These are phyloP conservation scores for Polygonum maritimum DNA, from an alignment of 148 eudicot species.

Conservation along the genomic window DNA sequence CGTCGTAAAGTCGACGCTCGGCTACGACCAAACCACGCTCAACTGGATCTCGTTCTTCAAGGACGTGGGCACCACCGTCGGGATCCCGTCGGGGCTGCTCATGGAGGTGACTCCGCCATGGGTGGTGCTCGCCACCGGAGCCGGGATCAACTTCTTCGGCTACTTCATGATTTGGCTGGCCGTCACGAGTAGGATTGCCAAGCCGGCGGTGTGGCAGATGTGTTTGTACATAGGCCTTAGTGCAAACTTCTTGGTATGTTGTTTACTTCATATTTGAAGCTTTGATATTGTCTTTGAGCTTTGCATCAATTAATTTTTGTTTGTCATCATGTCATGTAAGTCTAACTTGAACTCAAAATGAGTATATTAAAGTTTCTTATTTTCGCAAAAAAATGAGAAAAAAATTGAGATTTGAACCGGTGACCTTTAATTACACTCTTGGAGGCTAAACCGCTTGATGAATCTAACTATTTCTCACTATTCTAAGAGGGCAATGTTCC, in stretches of 20 bases:
- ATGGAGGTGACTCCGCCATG: slow-evolving; percentile 14
- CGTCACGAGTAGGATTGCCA: not conserved
- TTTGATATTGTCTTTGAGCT: not conserved
- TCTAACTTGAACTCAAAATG: too few species aligned
- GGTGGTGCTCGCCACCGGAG: slow-evolving; percentile 9
- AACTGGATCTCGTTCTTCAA: slow-evolving; percentile 11
- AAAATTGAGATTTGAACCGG: too few species aligned
- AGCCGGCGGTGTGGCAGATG: slow-evolving; percentile 13
- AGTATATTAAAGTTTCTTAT: too few species aligned
- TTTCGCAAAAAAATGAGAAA: too few species aligned
- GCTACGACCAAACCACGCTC: slow-evolving; percentile 9
- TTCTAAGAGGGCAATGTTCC: too few species aligned
- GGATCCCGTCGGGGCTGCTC: slow-evolving; percentile 5
- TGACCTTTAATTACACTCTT: too few species aligned
- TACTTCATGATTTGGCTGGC: slow-evolving; percentile 12
- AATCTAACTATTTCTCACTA: too few species aligned
- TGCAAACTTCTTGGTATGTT: slow-evolving; percentile 6
- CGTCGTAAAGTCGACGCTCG: slow-evolving; percentile 3
- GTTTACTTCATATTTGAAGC: not conserved
- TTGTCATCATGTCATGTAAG: too few species aligned
- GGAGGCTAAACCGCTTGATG: too few species aligned
- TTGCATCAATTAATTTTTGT: too few species aligned
- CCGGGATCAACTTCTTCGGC: not conserved
- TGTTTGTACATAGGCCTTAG: slow-evolving; percentile 12
- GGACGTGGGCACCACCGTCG: slow-evolving; percentile 11